These are phyloP conservation scores for Coniophora puteana DNA, from an alignment of 1,284 basidiomycete genomes.

Conservation along the genomic window DNA sequence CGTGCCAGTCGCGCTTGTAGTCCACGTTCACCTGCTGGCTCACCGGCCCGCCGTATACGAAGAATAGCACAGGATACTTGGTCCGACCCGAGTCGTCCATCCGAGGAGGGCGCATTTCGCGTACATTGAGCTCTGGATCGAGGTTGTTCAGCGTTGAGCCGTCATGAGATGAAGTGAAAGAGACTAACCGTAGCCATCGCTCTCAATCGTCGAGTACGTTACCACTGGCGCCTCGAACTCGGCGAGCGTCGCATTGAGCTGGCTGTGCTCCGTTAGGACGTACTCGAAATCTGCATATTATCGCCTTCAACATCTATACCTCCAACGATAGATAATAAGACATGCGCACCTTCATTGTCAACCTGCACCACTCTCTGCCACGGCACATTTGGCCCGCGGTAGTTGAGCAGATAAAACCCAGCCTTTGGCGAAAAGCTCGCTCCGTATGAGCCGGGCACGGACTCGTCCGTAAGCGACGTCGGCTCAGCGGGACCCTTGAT, in stretches of 20 bases:
- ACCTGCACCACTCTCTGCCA: slow-evolving; percentile 80
- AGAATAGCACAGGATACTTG: slow-evolving; percentile 91
- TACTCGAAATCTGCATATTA: slow-evolving; percentile 48
- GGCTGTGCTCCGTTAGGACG: slow-evolving; percentile 70
- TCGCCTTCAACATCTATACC: slow-evolving; percentile 7
- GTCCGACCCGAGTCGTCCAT: slow-evolving; percentile 92
- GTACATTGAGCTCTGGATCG: slow-evolving; percentile 72
- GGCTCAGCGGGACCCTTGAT: slow-evolving; percentile 34
- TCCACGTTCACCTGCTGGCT: slow-evolving; percentile 73
- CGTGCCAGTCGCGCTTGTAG: slow-evolving; percentile 80
- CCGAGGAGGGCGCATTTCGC: slow-evolving; percentile 86
- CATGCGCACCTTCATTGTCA: slow-evolving; percentile 48
- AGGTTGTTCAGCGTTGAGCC: slow-evolving; percentile 15
- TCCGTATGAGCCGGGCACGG: slow-evolving; percentile 59
- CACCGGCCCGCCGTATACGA: slow-evolving; percentile 90
- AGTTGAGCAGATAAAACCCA: slow-evolving; percentile 81
- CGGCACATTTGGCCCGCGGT: slow-evolving; percentile 81
- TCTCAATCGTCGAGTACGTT: slow-evolving; percentile 67
- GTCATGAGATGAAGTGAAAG: slow-evolving; percentile 11
- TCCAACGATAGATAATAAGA: slow-evolving; percentile 8
- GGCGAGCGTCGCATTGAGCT: slow-evolving; percentile 65
- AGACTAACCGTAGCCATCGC: slow-evolving; percentile 75
- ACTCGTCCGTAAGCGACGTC: slow-evolving; percentile 64
- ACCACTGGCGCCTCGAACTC: slow-evolving; percentile 75
- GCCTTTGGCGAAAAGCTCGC: slow-evolving; percentile 79